Conservation (phyloP, 495 filamentous ascomycete species). For the Lasiosphaeria hispida region DNA sequence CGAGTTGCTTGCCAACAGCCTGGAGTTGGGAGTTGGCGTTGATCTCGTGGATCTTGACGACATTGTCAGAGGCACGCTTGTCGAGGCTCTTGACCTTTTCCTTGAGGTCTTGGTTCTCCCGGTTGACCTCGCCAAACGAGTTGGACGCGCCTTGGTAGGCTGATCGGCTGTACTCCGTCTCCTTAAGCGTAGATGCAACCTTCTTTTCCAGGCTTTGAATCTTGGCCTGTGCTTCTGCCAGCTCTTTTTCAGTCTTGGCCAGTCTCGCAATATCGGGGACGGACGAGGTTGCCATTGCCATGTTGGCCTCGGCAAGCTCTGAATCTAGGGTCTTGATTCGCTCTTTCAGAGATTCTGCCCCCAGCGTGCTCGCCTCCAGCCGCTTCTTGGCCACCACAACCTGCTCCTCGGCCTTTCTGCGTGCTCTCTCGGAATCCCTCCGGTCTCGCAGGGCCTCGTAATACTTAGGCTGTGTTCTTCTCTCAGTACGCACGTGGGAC, state of each 20-base stretch:
- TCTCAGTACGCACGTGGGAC: constrained; percentile 26
- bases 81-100: constrained; percentile 47
- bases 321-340: constrained; percentile 46
- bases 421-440: constrained; percentile 34
- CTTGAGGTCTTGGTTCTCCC: constrained; percentile 51
- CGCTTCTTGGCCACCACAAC: constrained; percentile 15
- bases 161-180: constrained; percentile 58
- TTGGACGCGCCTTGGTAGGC: constrained; percentile 65
- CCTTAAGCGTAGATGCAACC: constrained; percentile 31
- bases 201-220: constrained; percentile 47
- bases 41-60: constrained; percentile 49
- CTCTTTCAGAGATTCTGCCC: constrained; percentile 48
- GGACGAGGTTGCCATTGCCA: constrained; percentile 44
- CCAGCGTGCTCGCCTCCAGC: constrained; percentile 41
- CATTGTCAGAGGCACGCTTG: constrained; percentile 51
- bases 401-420: constrained; percentile 27
- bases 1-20: constrained; percentile 34
- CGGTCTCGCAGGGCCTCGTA: constrained; percentile 40
- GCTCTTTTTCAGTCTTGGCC: constrained; percentile 40
- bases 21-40: constrained; percentile 40
- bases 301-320: constrained; percentile 49
- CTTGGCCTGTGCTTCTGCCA: constrained; percentile 28
- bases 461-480: constrained; percentile 30
- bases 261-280: constrained; percentile 51
- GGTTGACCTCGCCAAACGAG: constrained; percentile 46